These are phyloP conservation scores for Amesomyces nigricolor DNA, from an alignment of 2,329 filamentous ascomycete species.

Conservation along the genomic window DNA sequence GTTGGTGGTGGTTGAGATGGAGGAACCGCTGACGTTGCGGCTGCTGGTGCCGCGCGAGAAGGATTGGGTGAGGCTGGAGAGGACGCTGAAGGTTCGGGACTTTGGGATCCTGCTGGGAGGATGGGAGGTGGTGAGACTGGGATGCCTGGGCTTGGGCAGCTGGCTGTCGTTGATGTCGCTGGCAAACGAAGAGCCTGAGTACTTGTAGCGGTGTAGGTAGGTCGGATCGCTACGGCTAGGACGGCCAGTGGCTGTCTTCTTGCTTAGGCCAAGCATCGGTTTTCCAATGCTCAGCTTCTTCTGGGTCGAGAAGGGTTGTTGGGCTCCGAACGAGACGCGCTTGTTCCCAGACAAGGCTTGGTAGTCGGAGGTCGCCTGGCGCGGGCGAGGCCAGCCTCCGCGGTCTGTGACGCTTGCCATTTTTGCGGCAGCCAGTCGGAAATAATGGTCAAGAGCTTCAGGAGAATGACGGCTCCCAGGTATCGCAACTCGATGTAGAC, in stretches of 20 bases:
- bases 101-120: conserved; percentile 12
- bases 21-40: conserved; percentile 15
- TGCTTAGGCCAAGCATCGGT: too few relatives aligned
- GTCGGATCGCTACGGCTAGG: background rate
- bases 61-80: conserved; percentile 22
- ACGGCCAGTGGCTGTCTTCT: background rate
- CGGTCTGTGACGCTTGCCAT: too few relatives aligned
- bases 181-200: background rate
- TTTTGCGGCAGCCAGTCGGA: too few relatives aligned
- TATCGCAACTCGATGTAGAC: too few relatives aligned
- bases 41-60: conserved; percentile 19
- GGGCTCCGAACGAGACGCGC: too few relatives aligned
- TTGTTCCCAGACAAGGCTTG: too few relatives aligned
- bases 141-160: background rate
- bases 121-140: background rate
- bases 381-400: too few relatives aligned
- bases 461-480: too few relatives aligned
- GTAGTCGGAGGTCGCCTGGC: too few relatives aligned
- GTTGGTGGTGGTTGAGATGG: background rate
- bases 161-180: conserved; percentile 2
- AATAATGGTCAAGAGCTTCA: too few relatives aligned
- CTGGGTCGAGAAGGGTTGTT: too few relatives aligned
- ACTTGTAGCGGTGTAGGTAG: background rate
- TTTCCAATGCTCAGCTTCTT: too few relatives aligned
- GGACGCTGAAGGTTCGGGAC: conserved; percentile 19